Base-by-base conservation (phyloP, 176 grass and related monocot species). In the Carex pumila region DNA sequence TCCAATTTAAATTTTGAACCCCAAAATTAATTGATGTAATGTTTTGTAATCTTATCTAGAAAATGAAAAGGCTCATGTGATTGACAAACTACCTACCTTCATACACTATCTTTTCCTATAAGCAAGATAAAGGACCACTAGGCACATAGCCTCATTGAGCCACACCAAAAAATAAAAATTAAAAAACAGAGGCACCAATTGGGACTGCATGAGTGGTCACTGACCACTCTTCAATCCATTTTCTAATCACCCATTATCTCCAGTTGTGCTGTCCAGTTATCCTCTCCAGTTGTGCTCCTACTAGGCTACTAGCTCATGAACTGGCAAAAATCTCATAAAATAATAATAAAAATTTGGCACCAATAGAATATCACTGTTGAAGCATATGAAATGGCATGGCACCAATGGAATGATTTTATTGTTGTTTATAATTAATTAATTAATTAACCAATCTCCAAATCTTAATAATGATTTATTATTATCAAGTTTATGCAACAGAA, bases 321-420 rank as follows among this genome's bases (percentile, higher is more conserved):
- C 65, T 68, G 65, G 65, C 65, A 68, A 53, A 25, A 45, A 75
- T 75, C 71, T 54, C 71, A 31, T 75, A 75, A 75, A 76, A 54
- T 54, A 76, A 76, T 55, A 49, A 74, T n/a, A n/a, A n/a, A n/a
- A 59, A 59, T 59, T 14, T 69, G 65, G 5, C 32, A 36, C 65
- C 34, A 32, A 32, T 56, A 49, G 22, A 13, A 54, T 76, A 55
- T 75, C 43, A 55, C 72, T 76, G 72, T 54, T 49, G 49, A 76
- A 55, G 72, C 72, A 76, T 76, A 76, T 52, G 25, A 76, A 14
- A 76, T 10, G 21, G 71, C 22, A 76, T 10, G 21, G 71, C 22
- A 49, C 36, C 66, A 43, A 70, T 30, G 45, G 29, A 30, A 77
- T 6, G 73, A 32, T 77, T 50, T 77, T 56, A 76, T 52, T 73